A percentile compares a stretch with the other conserved stretches of the same genome.
phyloP scores from a whole-genome alignment of 768 basidiomycete genomes.

The Hemileccinum rubropunctum region DNA sequence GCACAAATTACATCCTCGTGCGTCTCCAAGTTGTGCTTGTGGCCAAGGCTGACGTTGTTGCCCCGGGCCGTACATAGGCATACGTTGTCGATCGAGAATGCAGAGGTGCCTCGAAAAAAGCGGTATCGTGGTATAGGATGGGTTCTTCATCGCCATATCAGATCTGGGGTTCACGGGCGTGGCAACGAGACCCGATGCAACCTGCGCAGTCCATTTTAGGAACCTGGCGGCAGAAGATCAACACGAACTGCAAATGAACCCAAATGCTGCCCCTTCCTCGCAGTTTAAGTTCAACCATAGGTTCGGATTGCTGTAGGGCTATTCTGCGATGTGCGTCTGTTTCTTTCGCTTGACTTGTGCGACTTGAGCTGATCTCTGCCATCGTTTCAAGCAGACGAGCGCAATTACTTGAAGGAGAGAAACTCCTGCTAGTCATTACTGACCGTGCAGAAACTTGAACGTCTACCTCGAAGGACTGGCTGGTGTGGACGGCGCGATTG shows the following conservation, averaged over 20 bases:
- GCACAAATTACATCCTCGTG: constrained; percentile 2
- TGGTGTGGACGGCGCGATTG: constrained; percentile 33
- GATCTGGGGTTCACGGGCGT: constrained; percentile 4
- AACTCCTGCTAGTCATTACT: constrained; percentile 41
- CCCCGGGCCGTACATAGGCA: constrained; percentile 12
- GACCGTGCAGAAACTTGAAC: constrained; percentile 31
- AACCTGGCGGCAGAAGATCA: constrained; percentile 27
- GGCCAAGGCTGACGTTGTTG: background rate
- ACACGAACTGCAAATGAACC: constrained; percentile 26
- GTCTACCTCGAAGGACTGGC: constrained; percentile 39
- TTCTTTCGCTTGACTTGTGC: background rate
- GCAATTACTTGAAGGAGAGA: constrained; percentile 42
- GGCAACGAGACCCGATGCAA: constrained; percentile 13
- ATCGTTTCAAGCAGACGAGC: constrained; percentile 24
- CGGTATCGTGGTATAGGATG: background rate
- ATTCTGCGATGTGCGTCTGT: constrained; percentile 18
- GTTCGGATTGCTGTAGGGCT: constrained; percentile 19
- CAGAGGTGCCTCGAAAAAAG: background rate
- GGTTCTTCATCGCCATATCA: background rate
- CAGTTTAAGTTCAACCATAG: constrained; percentile 12
- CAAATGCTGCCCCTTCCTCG: constrained; percentile 21
- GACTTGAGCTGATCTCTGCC: background rate
- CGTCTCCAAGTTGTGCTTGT: background rate
- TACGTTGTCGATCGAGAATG: constrained; percentile 2
- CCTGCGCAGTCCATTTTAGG: constrained; percentile 27